Base-by-base conservation (phyloP, 164 flowering plant species). In the Houttuynia cordata region DNA sequence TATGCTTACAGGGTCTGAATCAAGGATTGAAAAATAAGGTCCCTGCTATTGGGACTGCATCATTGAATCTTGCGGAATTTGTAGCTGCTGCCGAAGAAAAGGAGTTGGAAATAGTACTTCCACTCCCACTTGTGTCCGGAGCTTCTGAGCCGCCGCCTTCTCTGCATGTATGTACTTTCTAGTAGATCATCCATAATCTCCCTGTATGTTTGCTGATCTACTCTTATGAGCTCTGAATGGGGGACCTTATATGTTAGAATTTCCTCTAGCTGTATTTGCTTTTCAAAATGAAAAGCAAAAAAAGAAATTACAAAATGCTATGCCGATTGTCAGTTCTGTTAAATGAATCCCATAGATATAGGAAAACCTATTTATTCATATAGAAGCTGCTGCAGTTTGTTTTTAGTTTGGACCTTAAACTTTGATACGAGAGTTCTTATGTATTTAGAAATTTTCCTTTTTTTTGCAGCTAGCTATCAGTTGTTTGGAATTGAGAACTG, bases 11-110 rank as follows among this genome's bases (percentile, higher is more conserved):
- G 99, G 88, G 77, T 0, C 61, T 65, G 61, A 81, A 77, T 45
- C 83, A 71, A 72, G 87, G 84, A 52, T 56, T 70, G 9, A 85
- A 85, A 71, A 78, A 64, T 70, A 91, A 91, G 78, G 69, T 67
- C n/a, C 72, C 78, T 54, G 63, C 77, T 67, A 60, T 86, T 64
- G 96, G 94, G 41, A 73, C 82, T 10, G 81, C 89, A 52, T 71
- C 72, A n/a, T 63, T 94, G 75, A 94, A 94, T 64, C 79, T 94
- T 65, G 88, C 96, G 58, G 88, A 91, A 61, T 84, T 68, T 78
- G 90, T 83, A 58, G 72, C 83, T 45, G 68, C 65, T 50, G 72
- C 75, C 58, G 87, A 78, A 45, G 77, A 75, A 63, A 77, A 82
- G 50, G 86, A 80, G 67, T 56, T 82, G 58, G 87, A 85, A 56